Evolutionary conservation across 768 basidiomycete genomes (phyloP).

Genomic region (Exsudoporus frostii): DNA sequence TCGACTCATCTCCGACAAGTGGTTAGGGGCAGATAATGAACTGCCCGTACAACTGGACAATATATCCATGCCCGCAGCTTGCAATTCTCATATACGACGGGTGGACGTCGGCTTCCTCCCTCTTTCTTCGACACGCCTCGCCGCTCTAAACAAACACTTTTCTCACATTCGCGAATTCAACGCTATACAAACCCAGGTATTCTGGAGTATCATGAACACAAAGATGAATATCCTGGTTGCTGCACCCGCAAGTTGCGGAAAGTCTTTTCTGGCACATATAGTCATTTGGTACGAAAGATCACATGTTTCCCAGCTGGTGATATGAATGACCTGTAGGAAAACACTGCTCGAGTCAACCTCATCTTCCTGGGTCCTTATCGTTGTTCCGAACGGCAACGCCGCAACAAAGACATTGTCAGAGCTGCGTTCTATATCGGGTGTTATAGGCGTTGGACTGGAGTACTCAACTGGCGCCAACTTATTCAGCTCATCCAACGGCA

Average conservation of each 20-base stretch:
- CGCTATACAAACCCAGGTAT: constrained; percentile 83
- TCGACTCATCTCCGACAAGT: constrained; percentile 82
- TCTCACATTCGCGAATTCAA: constrained; percentile 60
- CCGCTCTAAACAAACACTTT: constrained; percentile 43
- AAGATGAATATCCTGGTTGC: constrained; percentile 66
- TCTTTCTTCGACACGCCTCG: constrained; percentile 46
- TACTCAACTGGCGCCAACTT: constrained; percentile 24
- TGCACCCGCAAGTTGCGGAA: constrained; percentile 79
- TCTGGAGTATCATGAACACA: constrained; percentile 78
- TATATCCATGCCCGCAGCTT: constrained; percentile 70
- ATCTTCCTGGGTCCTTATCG: constrained; percentile 57
- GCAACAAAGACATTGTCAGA: constrained; percentile 57
- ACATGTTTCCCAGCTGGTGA: constrained; percentile 5
- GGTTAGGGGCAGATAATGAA: constrained; percentile 89
- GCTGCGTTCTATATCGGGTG: constrained; percentile 40
- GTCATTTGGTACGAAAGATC: constrained; percentile 60
- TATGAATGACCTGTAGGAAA: constrained; percentile 44
- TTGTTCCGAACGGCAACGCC: constrained; percentile 56
- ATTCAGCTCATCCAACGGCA: constrained; percentile 39
- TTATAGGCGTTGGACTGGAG: constrained; percentile 40
- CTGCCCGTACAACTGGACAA: constrained; percentile 57
- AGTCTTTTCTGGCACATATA: constrained; percentile 68
- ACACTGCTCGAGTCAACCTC: constrained; percentile 41
- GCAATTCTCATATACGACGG: constrained; percentile 55
- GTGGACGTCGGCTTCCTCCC: constrained; percentile 75